phyloP scores from a whole-genome alignment of 169 alveolate species.

The Fabrea salina region DNA sequence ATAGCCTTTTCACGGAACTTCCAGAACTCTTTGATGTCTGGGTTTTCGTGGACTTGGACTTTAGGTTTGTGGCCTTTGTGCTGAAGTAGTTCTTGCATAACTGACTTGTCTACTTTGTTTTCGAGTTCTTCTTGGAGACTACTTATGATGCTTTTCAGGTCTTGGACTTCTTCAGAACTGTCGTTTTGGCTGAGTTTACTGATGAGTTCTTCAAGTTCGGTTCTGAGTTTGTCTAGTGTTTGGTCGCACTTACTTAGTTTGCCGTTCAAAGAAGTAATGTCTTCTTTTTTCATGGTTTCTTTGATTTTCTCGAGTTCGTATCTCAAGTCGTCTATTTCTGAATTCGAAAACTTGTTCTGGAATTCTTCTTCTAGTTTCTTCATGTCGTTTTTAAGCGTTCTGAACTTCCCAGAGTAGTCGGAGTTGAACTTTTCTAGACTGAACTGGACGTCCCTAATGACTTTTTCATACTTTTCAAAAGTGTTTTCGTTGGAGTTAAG shows the following conservation, averaged over 20 bases:
- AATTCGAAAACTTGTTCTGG: neutral
- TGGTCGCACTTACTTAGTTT: too few species aligned
- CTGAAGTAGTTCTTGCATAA: neutral
- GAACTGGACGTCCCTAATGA: neutral
- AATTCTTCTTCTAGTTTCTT: neutral
- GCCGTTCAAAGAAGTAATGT: too few species aligned
- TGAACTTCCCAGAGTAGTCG: neutral
- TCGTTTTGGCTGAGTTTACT: neutral
- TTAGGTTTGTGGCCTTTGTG: neutral
- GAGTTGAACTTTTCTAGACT: neutral
- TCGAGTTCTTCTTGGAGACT: neutral
- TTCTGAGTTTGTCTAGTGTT: too few species aligned
- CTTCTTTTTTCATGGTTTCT: neutral
- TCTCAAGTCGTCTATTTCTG: neutral
- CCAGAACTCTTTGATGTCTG: constrained; percentile 19
- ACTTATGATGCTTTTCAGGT: neutral
- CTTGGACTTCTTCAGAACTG: neutral
- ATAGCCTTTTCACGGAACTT: constrained; percentile 28
- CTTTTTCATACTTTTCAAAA: neutral
- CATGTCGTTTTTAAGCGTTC: constrained; percentile 11
- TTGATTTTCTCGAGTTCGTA: neutral
- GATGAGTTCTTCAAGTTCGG: neutral
- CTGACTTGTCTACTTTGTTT: neutral
- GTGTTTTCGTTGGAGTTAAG: neutral
- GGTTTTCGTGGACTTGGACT: neutral